A percentile compares a stretch with the other conserved stretches of the same genome.
These are phyloP conservation scores for Chaetomiaceae sp. DNA, from an alignment of 2,329 filamentous ascomycete genomes.

Conservation along the genomic window DNA sequence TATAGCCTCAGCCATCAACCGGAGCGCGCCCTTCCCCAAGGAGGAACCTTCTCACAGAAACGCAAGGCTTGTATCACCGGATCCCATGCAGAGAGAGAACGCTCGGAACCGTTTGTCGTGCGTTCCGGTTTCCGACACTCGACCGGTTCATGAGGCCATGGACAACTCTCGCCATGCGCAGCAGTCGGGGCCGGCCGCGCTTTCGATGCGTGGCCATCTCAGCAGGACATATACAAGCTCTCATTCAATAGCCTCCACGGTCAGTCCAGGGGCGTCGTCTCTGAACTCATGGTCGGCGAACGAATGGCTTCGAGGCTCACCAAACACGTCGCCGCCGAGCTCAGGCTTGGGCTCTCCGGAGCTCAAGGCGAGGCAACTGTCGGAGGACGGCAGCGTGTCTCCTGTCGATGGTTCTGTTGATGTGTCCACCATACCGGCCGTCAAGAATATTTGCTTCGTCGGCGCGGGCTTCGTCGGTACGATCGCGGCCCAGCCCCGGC, in stretches of 20 bases:
- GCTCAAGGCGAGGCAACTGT: slow-evolving; percentile 15
- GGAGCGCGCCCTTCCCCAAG: not conserved
- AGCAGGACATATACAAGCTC: slow-evolving; percentile 16
- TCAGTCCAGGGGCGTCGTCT: slow-evolving; percentile 15
- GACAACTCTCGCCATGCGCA: slow-evolving; percentile 2
- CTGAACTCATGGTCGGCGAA: slow-evolving; percentile 18
- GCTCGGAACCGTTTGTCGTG: not conserved
- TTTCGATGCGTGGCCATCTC: slow-evolving; percentile 6
- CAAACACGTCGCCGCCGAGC: slow-evolving; percentile 24
- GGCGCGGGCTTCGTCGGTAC: slow-evolving; percentile 56
- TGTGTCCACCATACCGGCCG: not conserved
- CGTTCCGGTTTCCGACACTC: not conserved
- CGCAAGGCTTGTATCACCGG: not conserved
- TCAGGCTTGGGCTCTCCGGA: slow-evolving; percentile 23
- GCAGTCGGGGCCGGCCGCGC: slow-evolving; percentile 1
- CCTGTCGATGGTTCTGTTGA: slow-evolving; percentile 3
- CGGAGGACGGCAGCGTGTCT: slow-evolving; percentile 7
- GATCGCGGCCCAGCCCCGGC: not conserved
- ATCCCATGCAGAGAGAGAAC: not conserved
- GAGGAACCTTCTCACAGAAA: not conserved
- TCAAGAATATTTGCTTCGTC: slow-evolving; percentile 46
- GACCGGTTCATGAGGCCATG: slow-evolving; percentile 8
- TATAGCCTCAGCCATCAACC: slow-evolving; percentile 13
- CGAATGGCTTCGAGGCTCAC: slow-evolving; percentile 17
- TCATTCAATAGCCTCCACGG: slow-evolving; percentile 18